Base-by-base conservation (phyloP, 495 filamentous ascomycete genomes). In the Xanthoparmelia taractica region DNA sequence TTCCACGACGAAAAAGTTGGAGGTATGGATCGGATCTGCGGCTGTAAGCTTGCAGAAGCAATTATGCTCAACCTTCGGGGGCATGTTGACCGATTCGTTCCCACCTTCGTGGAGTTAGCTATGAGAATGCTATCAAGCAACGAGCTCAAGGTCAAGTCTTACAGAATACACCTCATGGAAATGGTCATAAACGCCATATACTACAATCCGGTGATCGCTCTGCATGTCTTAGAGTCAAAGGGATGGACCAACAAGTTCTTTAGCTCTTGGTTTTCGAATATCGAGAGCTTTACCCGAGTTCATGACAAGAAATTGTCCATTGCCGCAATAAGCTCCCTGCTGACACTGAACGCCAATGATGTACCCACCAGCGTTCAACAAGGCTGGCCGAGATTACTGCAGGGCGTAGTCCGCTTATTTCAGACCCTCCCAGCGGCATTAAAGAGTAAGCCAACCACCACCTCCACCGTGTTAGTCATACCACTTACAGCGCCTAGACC, bases 221-320 rank as follows among this genome's bases (percentile, higher is more conserved):
- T 98, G 36, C 90, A 91, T 58, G 82, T 95, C 25, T 79, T 98
- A 45, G 94, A 98, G 74, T 73, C 80, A n/a, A 91, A 93, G 61
- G 86, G 84, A 61, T 96, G 90, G 92, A 98, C 94, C n/a, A 97
- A 97, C 75, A 96, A 95, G 76, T 97, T 98, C 75, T 98, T 98
- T 82, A 94, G 87, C 74, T 78, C 91, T 38, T 98, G 94, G 94
- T 98, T 98, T 75, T 87, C 89, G 37, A 96, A 85, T 73, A 98
- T 98, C 75, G 90, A 96, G 64, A 87, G 84, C 73, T 96, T 98
- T 77, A 86, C 85, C 60, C 81, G 94, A 20, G 94, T 98, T 17
- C 94, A 98, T 70, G 94, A 98, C 78, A 98, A 98, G 83, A 97
- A 95, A 78, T 78, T 98, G 40, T 96, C 90, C 38, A 96, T 98